Base-by-base conservation (phyloP, 2,329 filamentous ascomycete genomes). In the Fusarium brevicatenulatum region DNA sequence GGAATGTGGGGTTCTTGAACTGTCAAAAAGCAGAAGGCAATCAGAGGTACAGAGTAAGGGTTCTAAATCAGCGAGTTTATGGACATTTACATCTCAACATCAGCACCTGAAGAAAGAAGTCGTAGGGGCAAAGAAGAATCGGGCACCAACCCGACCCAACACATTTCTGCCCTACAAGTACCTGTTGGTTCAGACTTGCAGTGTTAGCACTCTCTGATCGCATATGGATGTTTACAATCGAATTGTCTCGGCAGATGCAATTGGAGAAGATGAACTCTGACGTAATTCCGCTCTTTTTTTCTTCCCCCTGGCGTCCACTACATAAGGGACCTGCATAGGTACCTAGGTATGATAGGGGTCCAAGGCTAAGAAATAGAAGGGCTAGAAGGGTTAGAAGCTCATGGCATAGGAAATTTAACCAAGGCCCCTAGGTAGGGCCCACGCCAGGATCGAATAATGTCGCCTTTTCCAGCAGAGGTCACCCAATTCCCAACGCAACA, bases 221-320 rank as follows among this genome's bases (percentile, higher is more conserved):
- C 21, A 39, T 43, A 30, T n/a, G n/a, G n/a, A n/a, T n/a, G n/a
- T 18, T 63, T 34, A 53, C 60, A 49, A 42, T 60, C 58, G 19
- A 60, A 57, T 16, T 63, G 55, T 70, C 59, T 60, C 42, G 39
- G 65, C 32, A 55, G 21, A 52, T 30, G 9, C 19, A 47, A 28
- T 40, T 52, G 54, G 32, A 36, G 55, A 16, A 59, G 55, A 68
- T 63, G 19, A 39, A 40, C 28, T 63, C 66, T 73, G 70, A 73
- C 70, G 70, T 73, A 71, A 71, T 73, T 63, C 39, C 47, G n/a
- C 30, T 18, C 28, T 44, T 34, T 37, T 57, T 53, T 36, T 13
- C 10, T 52, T 18, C 25, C 19, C 25, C 44, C 25, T 59, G 25
- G 43, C 30, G 15, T 36, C 34, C 34, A 18, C 34, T 36, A 36